phyloP scores from a whole-genome alignment of 257 asterid genomes.

The Nicotiana attenuata region DNA sequence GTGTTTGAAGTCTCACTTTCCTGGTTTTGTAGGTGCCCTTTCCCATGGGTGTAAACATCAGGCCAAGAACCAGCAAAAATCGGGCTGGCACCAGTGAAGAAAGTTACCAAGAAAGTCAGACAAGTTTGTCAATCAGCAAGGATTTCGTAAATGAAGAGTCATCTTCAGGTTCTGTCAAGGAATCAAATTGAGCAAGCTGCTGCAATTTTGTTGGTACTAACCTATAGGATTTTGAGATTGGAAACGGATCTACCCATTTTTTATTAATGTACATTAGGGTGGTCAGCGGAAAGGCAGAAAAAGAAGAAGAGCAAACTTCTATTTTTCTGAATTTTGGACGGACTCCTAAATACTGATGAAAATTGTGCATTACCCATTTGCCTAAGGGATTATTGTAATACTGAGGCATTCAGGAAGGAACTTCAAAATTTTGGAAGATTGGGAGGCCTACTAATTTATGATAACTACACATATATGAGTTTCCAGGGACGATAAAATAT shows the following conservation, averaged over 20 bases:
- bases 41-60: conserved; percentile 89
- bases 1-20: neutral
- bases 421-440: conserved; percentile 70
- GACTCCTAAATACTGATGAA: conserved; percentile 32
- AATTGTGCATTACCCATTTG: conserved; percentile 26
- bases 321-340: conserved; percentile 29
- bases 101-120: conserved; percentile 43
- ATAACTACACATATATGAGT: neutral
- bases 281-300: conserved; percentile 31
- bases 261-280: conserved; percentile 60
- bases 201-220: conserved; percentile 44
- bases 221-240: conserved; percentile 38
- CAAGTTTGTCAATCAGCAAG: conserved; percentile 42
- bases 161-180: conserved; percentile 62
- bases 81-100: conserved; percentile 60
- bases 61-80: conserved; percentile 61
- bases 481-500: neutral
- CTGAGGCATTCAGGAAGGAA: conserved; percentile 32
- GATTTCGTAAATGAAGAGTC: conserved; percentile 52
- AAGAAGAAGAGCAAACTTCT: conserved; percentile 20
- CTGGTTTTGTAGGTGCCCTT: conserved; percentile 74
- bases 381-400: conserved; percentile 11
- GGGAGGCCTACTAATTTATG: conserved; percentile 12
- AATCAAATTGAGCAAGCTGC: conserved; percentile 54
- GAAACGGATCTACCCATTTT: conserved; percentile 38